phyloP scores from a whole-genome alignment of 2,329 filamentous ascomycete species.

The Calonectria hongkongensis region DNA sequence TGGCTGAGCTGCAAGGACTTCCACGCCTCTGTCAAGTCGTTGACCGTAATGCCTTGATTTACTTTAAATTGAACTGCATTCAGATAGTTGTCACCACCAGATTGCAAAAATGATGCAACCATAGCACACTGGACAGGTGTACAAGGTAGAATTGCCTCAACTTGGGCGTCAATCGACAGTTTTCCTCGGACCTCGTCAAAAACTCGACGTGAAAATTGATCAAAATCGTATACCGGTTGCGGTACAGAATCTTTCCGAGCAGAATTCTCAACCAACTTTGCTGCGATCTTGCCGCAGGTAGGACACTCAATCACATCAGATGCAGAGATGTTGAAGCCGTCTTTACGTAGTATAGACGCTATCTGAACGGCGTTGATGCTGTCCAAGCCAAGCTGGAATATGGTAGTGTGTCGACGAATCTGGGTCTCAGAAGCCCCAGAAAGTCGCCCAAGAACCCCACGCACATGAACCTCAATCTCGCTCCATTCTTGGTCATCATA shows the following conservation, averaged over 20 bases:
- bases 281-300: conserved; percentile 65
- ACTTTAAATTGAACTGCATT: conserved; percentile 80
- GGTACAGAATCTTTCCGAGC: conserved; percentile 13
- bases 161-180: conserved; percentile 46
- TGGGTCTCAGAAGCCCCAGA: conserved; percentile 69
- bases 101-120: conserved; percentile 83
- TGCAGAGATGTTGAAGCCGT: conserved; percentile 76
- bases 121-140: conserved; percentile 88
- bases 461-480: conserved; percentile 70
- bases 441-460: conserved; percentile 74
- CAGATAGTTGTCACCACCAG: conserved; percentile 81
- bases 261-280: conserved; percentile 48
- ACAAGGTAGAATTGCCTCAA: conserved; percentile 82
- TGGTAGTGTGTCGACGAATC: conserved; percentile 79
- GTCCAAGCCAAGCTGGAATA: conserved; percentile 92
- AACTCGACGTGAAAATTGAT: conserved; percentile 61
- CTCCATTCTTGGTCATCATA: conserved; percentile 65
- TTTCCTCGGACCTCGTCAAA: conserved; percentile 53
- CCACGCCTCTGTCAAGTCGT: conserved; percentile 76
- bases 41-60: conserved; percentile 60
- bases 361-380: conserved; percentile 92
- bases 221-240: conserved; percentile 61
- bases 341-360: conserved; percentile 78
- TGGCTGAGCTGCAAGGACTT: conserved; percentile 70
- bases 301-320: conserved; percentile 83